phyloP scores from a whole-genome alignment of 768 basidiomycete species.

The Tylopilus subfusipes region DNA sequence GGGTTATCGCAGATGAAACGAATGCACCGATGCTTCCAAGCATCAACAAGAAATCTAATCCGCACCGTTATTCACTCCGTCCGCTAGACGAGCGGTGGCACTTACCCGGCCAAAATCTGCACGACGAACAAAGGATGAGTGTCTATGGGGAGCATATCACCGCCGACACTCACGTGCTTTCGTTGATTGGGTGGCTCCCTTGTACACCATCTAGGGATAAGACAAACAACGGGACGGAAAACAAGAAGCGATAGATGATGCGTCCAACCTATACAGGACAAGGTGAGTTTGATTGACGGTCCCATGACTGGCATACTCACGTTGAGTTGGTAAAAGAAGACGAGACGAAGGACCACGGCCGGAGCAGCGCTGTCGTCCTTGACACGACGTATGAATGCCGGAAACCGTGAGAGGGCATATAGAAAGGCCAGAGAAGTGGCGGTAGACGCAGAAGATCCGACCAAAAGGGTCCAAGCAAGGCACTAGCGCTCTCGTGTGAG shows the following conservation, averaged over 20 bases:
- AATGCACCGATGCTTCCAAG: slow-evolving; percentile 71
- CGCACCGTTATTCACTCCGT: neutral
- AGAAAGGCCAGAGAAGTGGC: slow-evolving; percentile 67
- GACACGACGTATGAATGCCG: slow-evolving; percentile 64
- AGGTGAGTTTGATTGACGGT: neutral
- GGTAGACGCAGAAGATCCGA: slow-evolving; percentile 63
- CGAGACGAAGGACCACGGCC: slow-evolving; percentile 66
- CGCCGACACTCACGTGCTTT: slow-evolving; percentile 48
- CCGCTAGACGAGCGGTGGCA: neutral
- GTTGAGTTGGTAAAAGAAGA: slow-evolving; percentile 76
- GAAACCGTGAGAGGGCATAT: slow-evolving; percentile 69
- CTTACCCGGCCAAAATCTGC: slow-evolving; percentile 61
- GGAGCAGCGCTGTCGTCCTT: slow-evolving; percentile 73
- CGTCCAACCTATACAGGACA: slow-evolving; percentile 53
- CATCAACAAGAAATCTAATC: slow-evolving; percentile 65
- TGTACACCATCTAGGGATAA: slow-evolving; percentile 63
- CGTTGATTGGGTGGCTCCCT: slow-evolving; percentile 47
- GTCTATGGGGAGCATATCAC: neutral
- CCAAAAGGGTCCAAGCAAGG: slow-evolving; percentile 72
- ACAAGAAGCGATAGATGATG: slow-evolving; percentile 72
- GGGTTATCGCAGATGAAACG: slow-evolving; percentile 75
- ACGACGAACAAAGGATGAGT: slow-evolving; percentile 1
- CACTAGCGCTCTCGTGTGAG: slow-evolving; percentile 41
- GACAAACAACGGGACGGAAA: slow-evolving; percentile 64
- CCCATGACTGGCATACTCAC: slow-evolving; percentile 40